Conservation (phyloP, 192 early-diverging fungal species). For the Polychytrium aggregatum region DNA sequence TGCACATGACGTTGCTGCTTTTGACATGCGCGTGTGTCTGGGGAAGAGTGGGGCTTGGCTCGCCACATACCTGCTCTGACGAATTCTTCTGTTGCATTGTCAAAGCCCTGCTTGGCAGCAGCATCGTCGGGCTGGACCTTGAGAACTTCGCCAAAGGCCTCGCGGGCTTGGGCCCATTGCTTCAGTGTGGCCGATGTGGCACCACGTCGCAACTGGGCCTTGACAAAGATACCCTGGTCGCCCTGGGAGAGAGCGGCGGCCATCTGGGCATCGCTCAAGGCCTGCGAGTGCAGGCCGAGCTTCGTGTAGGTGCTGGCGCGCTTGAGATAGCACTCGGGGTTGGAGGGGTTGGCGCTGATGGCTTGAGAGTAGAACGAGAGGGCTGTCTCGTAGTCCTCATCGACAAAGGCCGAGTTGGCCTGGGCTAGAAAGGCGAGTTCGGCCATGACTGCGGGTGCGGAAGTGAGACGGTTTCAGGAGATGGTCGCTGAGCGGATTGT, state of each 20-base stretch:
- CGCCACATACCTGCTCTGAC: no score
- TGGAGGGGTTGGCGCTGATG: constrained; percentile 46
- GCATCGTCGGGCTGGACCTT: no score
- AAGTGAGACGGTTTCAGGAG: no score
- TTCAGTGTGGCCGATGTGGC: constrained; percentile 40
- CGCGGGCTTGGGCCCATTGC: constrained; percentile 19
- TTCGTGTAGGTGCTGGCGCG: constrained; percentile 55
- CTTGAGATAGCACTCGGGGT: constrained; percentile 56
- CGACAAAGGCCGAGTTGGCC: constrained; percentile 68
- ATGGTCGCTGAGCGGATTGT: no score
- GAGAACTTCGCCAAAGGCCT: background rate
- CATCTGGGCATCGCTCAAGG: constrained; percentile 54
- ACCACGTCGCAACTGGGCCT: constrained; percentile 60
- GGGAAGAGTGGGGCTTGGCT: no score
- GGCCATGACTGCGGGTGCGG: no score
- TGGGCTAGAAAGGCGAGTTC: constrained; percentile 11
- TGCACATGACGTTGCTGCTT: no score
- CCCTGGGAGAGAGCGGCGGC: constrained; percentile 44
- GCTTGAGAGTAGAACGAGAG: constrained; percentile 57
- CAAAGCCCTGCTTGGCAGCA: no score
- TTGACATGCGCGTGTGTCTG: no score
- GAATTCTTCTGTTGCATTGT: no score
- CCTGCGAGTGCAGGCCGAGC: constrained; percentile 43
- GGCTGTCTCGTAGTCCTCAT: constrained; percentile 66
- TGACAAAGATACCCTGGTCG: constrained; percentile 42